Base-by-base conservation (phyloP, 192 early-diverging fungal genomes). In the Podila verticillata region DNA sequence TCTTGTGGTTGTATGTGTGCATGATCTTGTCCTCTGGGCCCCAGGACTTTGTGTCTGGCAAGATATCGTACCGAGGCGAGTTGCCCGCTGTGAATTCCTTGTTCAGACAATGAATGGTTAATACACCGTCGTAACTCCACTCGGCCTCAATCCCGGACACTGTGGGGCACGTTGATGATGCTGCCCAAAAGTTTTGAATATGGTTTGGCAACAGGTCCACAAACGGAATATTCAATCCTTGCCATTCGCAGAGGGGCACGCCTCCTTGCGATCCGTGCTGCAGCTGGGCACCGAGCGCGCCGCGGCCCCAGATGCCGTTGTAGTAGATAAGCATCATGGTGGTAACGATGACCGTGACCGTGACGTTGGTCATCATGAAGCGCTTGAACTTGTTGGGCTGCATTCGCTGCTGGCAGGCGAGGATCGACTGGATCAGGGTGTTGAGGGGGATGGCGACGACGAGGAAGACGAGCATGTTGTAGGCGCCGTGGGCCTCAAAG, bases 101-200 rank as follows among this genome's bases (percentile, higher is more conserved):
- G 63, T 57, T 71, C 4, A 66, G 34, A 63, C 75, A 89, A 9
- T 54, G 28, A 31, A 86, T 84, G 5, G 48, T 68, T 17, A 89
- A 73, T 29, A 72, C 51, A 17, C 86, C 88, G 13, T 82, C 64
- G 3, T 69, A 20, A 7, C 74, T 73, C 44, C 86, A 81, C 8
- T 65, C 66, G 10, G 86, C 88, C 35, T 82, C 51, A n/a, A 89
- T 85, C 1, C 63, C 26, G 24, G 60, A 49, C 3, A 70, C 49
- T 7, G 70, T 82, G 8, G 66, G 72, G 28, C 68, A 74, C 62
- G 70, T 30, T 57, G 71, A 72, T 9, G 78, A 74, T 10, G 87
- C 88, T 10, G 88, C 83, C 88, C 88, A 90, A 73, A 90, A 90
- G 68, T 90, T 89, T 54, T 88, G 87, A n/a, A 82, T 56, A 7